Conservation (phyloP, 225 moss, liverwort and hornwort species). For the Anthoceros angustus region DNA sequence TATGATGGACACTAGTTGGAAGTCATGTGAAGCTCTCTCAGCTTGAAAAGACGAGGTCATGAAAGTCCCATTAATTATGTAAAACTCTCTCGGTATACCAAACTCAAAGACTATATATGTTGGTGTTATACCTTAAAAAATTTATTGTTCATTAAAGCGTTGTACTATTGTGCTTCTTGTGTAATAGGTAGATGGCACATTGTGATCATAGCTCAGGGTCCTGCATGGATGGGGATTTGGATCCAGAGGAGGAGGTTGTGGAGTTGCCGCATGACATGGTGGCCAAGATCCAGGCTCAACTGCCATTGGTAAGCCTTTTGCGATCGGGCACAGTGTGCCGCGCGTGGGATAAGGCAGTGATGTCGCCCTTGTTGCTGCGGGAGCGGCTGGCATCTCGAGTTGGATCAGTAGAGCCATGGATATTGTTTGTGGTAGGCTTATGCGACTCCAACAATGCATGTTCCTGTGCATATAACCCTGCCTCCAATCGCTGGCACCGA, state of each 20-base stretch:
- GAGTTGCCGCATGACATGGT: background rate
- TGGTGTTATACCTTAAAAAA: too few relatives aligned
- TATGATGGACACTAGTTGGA: too few relatives aligned
- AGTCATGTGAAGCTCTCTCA: too few relatives aligned
- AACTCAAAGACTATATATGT: too few relatives aligned
- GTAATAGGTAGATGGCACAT: too few relatives aligned
- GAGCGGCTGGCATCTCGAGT: background rate
- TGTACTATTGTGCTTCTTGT: background rate
- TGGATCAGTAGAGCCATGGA: background rate
- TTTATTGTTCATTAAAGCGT: too few relatives aligned
- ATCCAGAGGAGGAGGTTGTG: background rate
- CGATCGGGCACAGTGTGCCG: background rate
- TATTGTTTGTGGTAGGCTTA: background rate
- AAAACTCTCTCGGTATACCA: too few relatives aligned
- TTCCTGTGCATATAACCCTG: background rate
- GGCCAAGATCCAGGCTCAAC: background rate
- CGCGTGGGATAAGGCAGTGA: background rate
- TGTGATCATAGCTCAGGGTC: background rate
- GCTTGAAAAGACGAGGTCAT: too few relatives aligned
- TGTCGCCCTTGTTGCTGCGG: background rate
- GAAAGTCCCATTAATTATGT: too few relatives aligned
- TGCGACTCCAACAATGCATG: background rate
- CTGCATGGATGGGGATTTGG: background rate
- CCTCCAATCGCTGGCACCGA: background rate
- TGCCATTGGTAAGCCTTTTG: background rate